Conservation (phyloP, 257 asterid species). For the Solanum chaucha region DNA sequence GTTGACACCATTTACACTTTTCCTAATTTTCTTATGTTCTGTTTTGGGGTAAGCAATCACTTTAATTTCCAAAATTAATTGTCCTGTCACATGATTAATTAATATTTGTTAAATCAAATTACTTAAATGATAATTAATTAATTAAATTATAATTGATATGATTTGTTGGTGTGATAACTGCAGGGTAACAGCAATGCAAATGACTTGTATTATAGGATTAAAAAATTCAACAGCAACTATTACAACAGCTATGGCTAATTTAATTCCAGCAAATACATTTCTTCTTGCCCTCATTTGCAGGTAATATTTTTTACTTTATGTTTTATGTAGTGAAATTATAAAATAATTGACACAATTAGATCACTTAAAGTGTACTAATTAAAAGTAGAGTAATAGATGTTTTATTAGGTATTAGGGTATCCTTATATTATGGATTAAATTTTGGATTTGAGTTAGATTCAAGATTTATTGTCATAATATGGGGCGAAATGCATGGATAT, state of each 20-base stretch:
- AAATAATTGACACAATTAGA: neutral
- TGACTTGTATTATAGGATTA: constrained; percentile 66
- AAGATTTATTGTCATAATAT: too few species aligned
- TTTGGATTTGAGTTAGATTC: too few species aligned
- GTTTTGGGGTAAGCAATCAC: constrained; percentile 45
- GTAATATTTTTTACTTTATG: constrained; percentile 15
- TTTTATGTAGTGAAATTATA: neutral
- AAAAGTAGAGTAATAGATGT: too few species aligned
- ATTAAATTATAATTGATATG: too few species aligned
- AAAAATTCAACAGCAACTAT: constrained; percentile 80
- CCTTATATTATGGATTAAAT: too few species aligned
- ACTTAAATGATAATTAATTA: neutral
- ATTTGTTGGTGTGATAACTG: neutral
- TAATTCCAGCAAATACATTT: constrained; percentile 67
- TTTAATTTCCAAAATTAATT: neutral
- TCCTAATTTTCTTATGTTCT: constrained; percentile 70
- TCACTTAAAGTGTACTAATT: neutral
- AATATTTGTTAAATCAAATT: neutral
- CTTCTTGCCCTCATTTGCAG: constrained; percentile 57
- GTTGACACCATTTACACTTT: constrained; percentile 38
- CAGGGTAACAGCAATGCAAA: constrained; percentile 73
- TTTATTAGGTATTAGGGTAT: too few species aligned
- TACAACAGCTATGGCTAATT: constrained; percentile 66
- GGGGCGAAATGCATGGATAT: neutral
- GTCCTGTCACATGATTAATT: neutral